Evolutionary conservation across 176 grass and related monocot species (phyloP).

Genomic region (Secale cereale): DNA sequence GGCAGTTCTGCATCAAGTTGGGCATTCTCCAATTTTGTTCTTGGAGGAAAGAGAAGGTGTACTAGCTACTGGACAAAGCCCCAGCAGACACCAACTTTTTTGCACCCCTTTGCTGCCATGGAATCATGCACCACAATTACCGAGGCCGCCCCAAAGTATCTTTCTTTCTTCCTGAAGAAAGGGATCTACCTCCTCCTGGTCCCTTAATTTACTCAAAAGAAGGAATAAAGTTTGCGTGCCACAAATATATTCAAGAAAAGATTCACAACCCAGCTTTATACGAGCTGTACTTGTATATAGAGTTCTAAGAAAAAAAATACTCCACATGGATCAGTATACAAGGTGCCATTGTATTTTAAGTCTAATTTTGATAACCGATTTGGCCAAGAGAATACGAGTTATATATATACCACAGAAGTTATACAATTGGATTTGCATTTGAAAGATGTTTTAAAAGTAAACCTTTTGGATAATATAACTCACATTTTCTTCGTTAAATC

Average conservation of each 20-base stretch:
- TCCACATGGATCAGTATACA: background rate
- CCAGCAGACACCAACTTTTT: slow-evolving; percentile 35
- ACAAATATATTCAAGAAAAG: background rate
- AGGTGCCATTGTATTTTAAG: background rate
- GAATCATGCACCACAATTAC: slow-evolving; percentile 52
- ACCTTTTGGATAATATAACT: background rate
- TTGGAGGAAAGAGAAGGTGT: background rate
- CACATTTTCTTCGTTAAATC: background rate
- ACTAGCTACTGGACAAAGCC: slow-evolving; percentile 12
- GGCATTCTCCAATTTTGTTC: slow-evolving; percentile 55
- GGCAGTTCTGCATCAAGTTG: slow-evolving; percentile 36
- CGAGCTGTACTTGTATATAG: background rate
- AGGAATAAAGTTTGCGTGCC: background rate
- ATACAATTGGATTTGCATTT: background rate
- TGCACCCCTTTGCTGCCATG: slow-evolving; percentile 34
- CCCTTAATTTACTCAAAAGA: slow-evolving; percentile 13
- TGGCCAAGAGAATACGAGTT: too few species aligned
- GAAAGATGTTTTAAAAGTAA: background rate
- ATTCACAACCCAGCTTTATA: background rate
- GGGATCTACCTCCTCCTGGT: background rate
- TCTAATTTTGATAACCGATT: background rate
- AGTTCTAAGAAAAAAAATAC: background rate
- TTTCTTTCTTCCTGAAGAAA: background rate
- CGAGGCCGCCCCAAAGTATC: slow-evolving; percentile 23
- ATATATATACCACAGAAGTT: too few species aligned